A percentile compares a stretch with the other conserved stretches of the same genome.
phyloP scores from a whole-genome alignment of 2,329 filamentous ascomycete species.

The Cercospora zeae-maydis region DNA sequence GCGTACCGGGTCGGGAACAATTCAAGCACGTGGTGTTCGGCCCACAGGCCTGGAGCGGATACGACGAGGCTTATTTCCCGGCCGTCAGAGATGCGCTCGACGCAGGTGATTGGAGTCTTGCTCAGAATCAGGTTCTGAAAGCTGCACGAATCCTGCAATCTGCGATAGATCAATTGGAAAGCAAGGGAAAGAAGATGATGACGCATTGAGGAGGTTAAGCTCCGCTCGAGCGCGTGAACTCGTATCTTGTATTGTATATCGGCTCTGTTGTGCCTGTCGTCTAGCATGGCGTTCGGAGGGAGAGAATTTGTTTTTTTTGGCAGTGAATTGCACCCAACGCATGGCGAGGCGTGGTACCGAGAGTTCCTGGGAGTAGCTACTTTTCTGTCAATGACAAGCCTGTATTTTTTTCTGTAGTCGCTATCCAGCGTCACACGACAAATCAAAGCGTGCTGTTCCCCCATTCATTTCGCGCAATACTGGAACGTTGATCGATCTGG shows the following conservation, averaged over 20 bases:
- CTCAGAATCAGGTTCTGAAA: slow-evolving; percentile 66
- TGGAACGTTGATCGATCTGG: no score
- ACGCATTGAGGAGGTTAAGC: not conserved
- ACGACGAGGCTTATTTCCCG: slow-evolving; percentile 69
- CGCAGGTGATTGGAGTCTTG: slow-evolving; percentile 64
- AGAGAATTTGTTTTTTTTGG: not conserved
- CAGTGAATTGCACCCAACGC: not conserved
- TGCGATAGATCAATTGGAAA: slow-evolving; percentile 53
- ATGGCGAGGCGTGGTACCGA: not conserved
- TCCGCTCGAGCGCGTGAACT: not conserved
- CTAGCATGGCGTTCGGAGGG: not conserved
- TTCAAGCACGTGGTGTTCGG: slow-evolving; percentile 93
- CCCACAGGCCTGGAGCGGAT: slow-evolving; percentile 71
- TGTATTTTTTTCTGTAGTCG: not conserved
- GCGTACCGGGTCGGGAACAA: slow-evolving; percentile 76
- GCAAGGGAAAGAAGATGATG: slow-evolving; percentile 1
- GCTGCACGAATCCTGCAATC: slow-evolving; percentile 64
- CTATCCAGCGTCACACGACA: not conserved
- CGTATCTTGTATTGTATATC: not conserved
- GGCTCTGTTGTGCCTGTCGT: not conserved
- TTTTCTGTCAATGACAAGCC: not conserved
- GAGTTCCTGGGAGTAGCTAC: not conserved
- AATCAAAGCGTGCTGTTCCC: not conserved
- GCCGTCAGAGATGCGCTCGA: slow-evolving; percentile 79
- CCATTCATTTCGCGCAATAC: not conserved